Evolutionary conservation across 768 basidiomycete species (phyloP).

Genomic region (Suillus spraguei): DNA sequence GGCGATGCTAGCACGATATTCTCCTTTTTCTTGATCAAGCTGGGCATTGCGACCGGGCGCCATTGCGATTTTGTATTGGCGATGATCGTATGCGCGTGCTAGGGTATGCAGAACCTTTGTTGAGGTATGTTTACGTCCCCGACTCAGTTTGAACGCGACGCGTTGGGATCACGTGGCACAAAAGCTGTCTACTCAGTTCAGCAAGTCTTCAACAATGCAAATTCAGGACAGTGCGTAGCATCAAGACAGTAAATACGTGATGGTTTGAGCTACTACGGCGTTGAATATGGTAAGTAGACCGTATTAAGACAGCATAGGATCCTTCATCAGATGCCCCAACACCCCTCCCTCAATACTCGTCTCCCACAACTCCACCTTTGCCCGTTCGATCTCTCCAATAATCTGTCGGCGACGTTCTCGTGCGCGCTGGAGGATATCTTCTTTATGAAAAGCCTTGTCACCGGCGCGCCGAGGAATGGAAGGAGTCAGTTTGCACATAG

Average conservation of each 20-base stretch:
- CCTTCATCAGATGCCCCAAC: conserved; percentile 49
- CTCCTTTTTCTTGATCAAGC: conserved; percentile 32
- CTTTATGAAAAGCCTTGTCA: conserved; percentile 31
- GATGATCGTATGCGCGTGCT: neutral
- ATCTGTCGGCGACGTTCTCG: conserved; percentile 54
- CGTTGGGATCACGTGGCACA: conserved; percentile 10
- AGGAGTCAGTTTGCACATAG: neutral
- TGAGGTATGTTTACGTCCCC: conserved; percentile 6
- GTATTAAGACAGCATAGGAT: conserved; percentile 14
- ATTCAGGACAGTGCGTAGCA: neutral
- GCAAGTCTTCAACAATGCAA: neutral
- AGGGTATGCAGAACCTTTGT: conserved; percentile 11
- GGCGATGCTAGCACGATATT: conserved; percentile 42
- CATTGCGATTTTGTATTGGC: conserved; percentile 20
- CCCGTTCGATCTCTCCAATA: conserved; percentile 54
- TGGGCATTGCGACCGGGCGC: conserved; percentile 28
- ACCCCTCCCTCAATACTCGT: conserved; percentile 70
- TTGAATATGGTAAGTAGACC: neutral
- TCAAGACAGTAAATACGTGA: neutral
- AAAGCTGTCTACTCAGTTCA: neutral
- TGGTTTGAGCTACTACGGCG: neutral
- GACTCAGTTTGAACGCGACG: conserved; percentile 9
- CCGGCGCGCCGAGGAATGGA: neutral
- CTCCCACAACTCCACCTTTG: conserved; percentile 75
- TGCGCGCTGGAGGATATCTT: conserved; percentile 53